Percentiles rank a stretch among this genome's conserved stretches.
Evolutionary conservation across 148 eudicot genomes (phyloP).

Genomic region (Silene conica): DNA sequence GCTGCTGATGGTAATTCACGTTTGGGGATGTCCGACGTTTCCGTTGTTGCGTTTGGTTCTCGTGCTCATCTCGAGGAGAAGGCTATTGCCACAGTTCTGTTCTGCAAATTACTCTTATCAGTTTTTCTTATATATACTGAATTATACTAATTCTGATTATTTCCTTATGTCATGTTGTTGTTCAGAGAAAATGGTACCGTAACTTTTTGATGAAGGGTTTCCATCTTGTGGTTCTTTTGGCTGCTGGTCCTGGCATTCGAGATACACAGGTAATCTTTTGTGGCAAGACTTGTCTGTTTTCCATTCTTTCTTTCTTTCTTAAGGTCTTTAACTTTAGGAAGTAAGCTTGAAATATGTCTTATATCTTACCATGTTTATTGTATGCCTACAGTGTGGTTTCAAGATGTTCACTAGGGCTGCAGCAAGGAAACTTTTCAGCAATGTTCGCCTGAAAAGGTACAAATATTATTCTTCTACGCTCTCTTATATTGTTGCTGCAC

Average conservation of each 20-base stretch:
- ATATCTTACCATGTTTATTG: constrained; percentile 13
- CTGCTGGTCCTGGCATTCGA: constrained; percentile 94
- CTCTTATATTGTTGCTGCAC: background rate
- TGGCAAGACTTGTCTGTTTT: background rate
- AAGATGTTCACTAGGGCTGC: constrained; percentile 99
- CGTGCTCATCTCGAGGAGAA: constrained; percentile 87
- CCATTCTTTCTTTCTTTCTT: background rate
- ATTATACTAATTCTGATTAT: constrained; percentile 11
- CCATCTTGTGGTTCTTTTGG: constrained; percentile 87
- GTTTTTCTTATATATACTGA: background rate
- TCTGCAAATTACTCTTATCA: background rate
- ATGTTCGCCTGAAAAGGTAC: constrained; percentile 84
- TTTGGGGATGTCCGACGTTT: constrained; percentile 43
- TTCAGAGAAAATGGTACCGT: constrained; percentile 97
- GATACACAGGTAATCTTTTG: constrained; percentile 75
- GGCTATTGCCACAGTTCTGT: constrained; percentile 69
- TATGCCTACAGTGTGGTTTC: constrained; percentile 85
- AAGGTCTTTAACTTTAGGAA: background rate
- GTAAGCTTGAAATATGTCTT: background rate
- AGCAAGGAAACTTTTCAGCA: constrained; percentile 74
- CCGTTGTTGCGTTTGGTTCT: constrained; percentile 71
- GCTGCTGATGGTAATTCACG: constrained; percentile 31
- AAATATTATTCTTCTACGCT: background rate
- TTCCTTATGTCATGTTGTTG: constrained; percentile 10
- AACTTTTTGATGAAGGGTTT: constrained; percentile 98